Evolutionary conservation across 768 basidiomycete genomes (phyloP).

Genomic region (Amanita pseudoporphyria): DNA sequence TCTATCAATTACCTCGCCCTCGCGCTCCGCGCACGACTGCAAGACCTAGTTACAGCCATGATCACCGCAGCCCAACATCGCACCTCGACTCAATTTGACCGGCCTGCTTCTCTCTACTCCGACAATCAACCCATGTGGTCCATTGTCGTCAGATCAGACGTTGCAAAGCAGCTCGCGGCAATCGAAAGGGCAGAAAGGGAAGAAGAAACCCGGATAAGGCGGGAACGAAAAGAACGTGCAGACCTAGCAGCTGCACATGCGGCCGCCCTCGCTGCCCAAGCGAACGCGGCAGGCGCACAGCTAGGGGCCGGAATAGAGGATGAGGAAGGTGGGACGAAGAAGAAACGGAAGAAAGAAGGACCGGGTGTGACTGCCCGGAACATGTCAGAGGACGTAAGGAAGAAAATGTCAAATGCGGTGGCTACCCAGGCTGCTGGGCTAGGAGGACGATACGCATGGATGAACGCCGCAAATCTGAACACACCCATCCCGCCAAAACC

Average conservation of each 20-base stretch:
- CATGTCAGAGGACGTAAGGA: conserved; percentile 86
- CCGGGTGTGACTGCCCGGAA: conserved; percentile 80
- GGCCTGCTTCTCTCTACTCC: conserved; percentile 54
- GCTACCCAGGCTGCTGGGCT: conserved; percentile 85
- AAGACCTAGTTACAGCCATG: conserved; percentile 61
- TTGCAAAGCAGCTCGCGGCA: conserved; percentile 65
- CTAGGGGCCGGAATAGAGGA: conserved; percentile 19
- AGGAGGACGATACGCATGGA: conserved; percentile 81
- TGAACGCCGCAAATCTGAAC: conserved; percentile 55
- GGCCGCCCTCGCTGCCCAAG: conserved; percentile 51
- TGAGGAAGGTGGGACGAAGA: conserved; percentile 48
- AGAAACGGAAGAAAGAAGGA: conserved; percentile 78
- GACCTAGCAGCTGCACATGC: conserved; percentile 67
- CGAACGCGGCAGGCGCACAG: conserved; percentile 22
- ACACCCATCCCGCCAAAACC: conserved; percentile 19
- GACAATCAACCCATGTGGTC: conserved; percentile 78
- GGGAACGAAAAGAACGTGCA: conserved; percentile 70
- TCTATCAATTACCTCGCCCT: conserved; percentile 70
- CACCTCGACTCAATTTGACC: conserved; percentile 59
- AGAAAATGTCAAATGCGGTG: conserved; percentile 87
- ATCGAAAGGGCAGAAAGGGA: conserved; percentile 77
- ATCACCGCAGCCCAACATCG: conserved; percentile 60
- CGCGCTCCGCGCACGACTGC: conserved; percentile 66
- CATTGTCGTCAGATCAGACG: conserved; percentile 65
- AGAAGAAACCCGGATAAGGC: conserved; percentile 66